Percentiles rank a stretch among this genome's conserved stretches.
Evolutionary conservation across 257 asterid species (phyloP).

Genomic region (Solanum etuberosum): DNA sequence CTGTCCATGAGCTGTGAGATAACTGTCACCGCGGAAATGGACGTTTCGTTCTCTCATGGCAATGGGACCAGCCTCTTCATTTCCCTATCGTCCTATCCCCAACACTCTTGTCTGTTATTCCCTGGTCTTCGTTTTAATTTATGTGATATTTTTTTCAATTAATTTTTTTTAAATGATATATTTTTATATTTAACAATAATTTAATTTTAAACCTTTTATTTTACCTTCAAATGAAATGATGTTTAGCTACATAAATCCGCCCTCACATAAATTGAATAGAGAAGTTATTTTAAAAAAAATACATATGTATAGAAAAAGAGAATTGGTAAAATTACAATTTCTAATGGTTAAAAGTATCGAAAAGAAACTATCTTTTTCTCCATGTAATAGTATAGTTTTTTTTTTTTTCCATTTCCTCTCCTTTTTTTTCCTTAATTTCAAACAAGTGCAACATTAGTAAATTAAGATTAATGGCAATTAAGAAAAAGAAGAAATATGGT

Average conservation of each 20-base stretch:
- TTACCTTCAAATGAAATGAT: not conserved
- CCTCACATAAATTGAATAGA: not conserved
- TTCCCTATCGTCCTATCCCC: not conserved
- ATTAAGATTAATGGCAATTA: not conserved
- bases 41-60: not conserved
- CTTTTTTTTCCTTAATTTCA: too few species aligned
- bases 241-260: too few species aligned
- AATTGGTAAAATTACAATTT: too few species aligned
- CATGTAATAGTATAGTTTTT: too few species aligned
- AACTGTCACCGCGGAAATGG: not conserved
- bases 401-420: not conserved
- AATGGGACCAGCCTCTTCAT: not conserved
- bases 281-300: too few species aligned
- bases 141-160: not conserved
- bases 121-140: not conserved
- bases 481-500: not conserved
- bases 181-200: not conserved
- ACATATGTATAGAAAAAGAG: not conserved
- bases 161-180: rapidly evolving
- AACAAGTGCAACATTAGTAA: not conserved
- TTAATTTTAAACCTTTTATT: not conserved
- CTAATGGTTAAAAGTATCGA: too few species aligned
- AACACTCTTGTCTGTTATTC: not conserved
- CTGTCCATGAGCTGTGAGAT: not conserved
- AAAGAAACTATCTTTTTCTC: too few species aligned